Evolutionary conservation across 1,139 yeast genomes (phyloP).

Genomic region (Magnusiomyces magnusii): DNA sequence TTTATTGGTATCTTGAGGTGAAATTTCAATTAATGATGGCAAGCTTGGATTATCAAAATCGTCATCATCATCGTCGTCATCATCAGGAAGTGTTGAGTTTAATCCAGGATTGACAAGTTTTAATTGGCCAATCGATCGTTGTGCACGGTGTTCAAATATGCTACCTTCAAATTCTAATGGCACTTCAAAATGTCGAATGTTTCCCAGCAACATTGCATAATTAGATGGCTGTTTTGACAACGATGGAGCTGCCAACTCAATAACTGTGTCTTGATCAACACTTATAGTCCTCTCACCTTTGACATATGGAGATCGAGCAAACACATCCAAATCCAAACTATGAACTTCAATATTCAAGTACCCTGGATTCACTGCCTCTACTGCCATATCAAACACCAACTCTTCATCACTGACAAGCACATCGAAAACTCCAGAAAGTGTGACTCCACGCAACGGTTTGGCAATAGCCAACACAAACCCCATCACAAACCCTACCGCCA

Average conservation of each 20-base stretch:
- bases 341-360: constrained; percentile 58
- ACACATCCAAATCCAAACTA: constrained; percentile 72
- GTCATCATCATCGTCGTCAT: constrained; percentile 18
- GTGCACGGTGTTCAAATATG: constrained; percentile 53
- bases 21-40: too few species aligned
- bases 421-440: constrained; percentile 56
- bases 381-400: constrained; percentile 65
- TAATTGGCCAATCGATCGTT: constrained; percentile 56
- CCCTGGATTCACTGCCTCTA: constrained; percentile 85
- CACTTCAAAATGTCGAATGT: constrained; percentile 56
- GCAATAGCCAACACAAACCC: constrained; percentile 86
- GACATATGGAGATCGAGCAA: constrained; percentile 68
- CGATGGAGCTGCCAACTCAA: too few species aligned
- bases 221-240: too few species aligned
- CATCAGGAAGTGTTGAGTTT: constrained; percentile 41
- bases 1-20: constrained; percentile 7
- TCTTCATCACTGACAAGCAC: constrained; percentile 81
- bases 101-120: constrained; percentile 71
- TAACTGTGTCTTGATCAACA: not conserved
- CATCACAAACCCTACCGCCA: constrained; percentile 53
- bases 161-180: constrained; percentile 75
- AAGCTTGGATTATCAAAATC: constrained; percentile 4
- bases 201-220: constrained; percentile 71
- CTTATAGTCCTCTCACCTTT: constrained; percentile 40
- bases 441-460: constrained; percentile 67